Base-by-base conservation (phyloP, 257 asterid genomes). In the Orobanche coerulescens region DNA sequence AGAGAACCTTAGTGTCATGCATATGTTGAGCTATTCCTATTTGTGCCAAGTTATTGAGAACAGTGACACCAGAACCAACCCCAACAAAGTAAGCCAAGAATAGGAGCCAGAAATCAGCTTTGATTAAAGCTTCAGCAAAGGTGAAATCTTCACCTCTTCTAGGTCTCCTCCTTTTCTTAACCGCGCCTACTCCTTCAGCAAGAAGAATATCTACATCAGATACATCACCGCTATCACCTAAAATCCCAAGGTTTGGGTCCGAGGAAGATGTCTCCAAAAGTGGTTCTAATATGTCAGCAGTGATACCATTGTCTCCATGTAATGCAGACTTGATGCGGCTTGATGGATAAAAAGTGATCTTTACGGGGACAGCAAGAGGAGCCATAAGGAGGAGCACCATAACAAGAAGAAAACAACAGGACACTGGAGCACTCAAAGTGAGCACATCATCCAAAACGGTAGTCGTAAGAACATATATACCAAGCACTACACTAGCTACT, bases 51-150 rank as follows among this genome's bases (percentile, higher is more conserved):
- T 87, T 87, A 74, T 87, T 87, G 61, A 87, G 79, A 34, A 87
- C 94, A 5, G 93, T 84, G 44, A 86, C 90, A 23, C 93, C 88
- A 11, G 93, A 74, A 26, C 90, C 93, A 51, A 84, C 90, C 13
- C 95, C 94, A 15, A 79, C 75, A 71, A 87, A 84, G 65, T 79
- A 78, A 34, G 84, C 89, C 57, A 80, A 58, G 69, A 82, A 84
- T 4, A 87, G 70, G 39, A 82, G 87, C 95, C 94, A 87, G 73
- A 87, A 87, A 67, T 87, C 95, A 24, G 90, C 90, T 69, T 82
- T 87, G 10, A 80, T 64, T 65, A 84, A 15, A 19, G 93, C 95
- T 70, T 87, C 90, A 10, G 34, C 23, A 58, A 84, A 75, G 24
- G 70, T 71, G 63, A 87, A 87, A 72, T 87, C 90, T 1, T 82